Base-by-base conservation (phyloP, 2,329 filamentous ascomycete species). In the Drechslera avenae region DNA sequence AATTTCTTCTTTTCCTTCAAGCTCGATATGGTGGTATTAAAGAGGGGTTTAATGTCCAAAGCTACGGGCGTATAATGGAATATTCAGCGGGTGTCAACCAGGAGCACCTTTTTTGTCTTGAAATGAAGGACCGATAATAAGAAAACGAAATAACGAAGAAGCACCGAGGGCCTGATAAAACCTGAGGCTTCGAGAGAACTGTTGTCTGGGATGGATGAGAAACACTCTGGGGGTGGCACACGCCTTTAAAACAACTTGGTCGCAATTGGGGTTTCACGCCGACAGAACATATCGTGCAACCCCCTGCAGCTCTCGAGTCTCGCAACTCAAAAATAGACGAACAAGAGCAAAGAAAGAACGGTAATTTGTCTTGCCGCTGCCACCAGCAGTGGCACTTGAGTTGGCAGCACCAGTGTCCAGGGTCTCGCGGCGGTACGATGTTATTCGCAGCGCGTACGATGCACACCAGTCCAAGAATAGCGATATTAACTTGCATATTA, bases 201-300 rank as follows among this genome's bases (percentile, higher is more conserved):
- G 44, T 51, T 57, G 57, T 58, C 59, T 60, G 52, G 52, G 48
- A 50, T 35, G 50, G 46, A 49, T 60, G 40, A 46, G 52, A 53
- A 58, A 60, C 46, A 42, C 30, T 54, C 49, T 57, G 56, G 52
- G 59, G 62, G 59, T 48, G 50, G 30, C 49, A 57, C 56, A 53
- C 62, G 62, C 63, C 54, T 69, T 73, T 72, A 69, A 72, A 72
- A 70, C 63, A 58, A 54, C 46, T 57, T 63, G 58, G 60, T 67
- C 54, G 58, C 63, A 50, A 56, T 66, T 54, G 47, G 39, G 39
- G 68, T 71, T 71, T 71, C 68, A 69, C 43, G 32, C 48, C 49
- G 48, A 48, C 43, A 52, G 46, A 44, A 40, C 50, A 46, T 35
- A 39, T 47, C 39, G 49, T 50, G 39, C 43, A 39, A 39, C 55